Evolutionary conservation across 371 early-diverging fungal genomes (phyloP).

Genomic region (Actinomucor elegans): DNA sequence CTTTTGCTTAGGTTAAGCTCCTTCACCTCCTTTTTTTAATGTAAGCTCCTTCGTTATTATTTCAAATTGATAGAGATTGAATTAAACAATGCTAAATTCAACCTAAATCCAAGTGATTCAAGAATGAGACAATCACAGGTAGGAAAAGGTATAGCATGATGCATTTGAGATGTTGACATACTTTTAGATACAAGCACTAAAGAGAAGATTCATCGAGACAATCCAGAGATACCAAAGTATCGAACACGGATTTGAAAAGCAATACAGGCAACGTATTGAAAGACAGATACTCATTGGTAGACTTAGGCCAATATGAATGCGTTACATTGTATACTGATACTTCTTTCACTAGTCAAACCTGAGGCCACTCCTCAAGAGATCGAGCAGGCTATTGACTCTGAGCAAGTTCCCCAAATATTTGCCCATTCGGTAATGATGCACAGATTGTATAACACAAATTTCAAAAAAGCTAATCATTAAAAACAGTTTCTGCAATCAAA

Average conservation of each 20-base stretch:
- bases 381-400: slow-evolving; percentile 62
- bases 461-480: background rate
- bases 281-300: slow-evolving; percentile 72
- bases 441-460: background rate
- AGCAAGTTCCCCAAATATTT: slow-evolving; percentile 68
- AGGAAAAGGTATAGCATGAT: slow-evolving; percentile 52
- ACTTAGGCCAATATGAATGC: no score
- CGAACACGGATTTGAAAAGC: slow-evolving; percentile 70
- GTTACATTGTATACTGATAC: no score
- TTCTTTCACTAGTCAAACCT: slow-evolving; percentile 81
- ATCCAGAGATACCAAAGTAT: slow-evolving; percentile 75
- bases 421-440: slow-evolving; percentile 75
- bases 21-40: slow-evolving; percentile 20
- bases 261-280: slow-evolving; percentile 76
- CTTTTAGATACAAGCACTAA: slow-evolving; percentile 35
- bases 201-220: slow-evolving; percentile 73
- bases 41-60: background rate
- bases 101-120: background rate
- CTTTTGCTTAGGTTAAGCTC: background rate
- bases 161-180: slow-evolving; percentile 21
- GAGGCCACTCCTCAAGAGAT: slow-evolving; percentile 73
- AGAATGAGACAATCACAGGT: slow-evolving; percentile 23
- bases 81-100: slow-evolving; percentile 22
- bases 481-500: slow-evolving; percentile 45
- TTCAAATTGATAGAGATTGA: slow-evolving; percentile 30